A percentile compares a stretch with the other conserved stretches of the same genome.
Evolutionary conservation across 345 rosid species (phyloP).

Genomic region (Linum trigynum): DNA sequence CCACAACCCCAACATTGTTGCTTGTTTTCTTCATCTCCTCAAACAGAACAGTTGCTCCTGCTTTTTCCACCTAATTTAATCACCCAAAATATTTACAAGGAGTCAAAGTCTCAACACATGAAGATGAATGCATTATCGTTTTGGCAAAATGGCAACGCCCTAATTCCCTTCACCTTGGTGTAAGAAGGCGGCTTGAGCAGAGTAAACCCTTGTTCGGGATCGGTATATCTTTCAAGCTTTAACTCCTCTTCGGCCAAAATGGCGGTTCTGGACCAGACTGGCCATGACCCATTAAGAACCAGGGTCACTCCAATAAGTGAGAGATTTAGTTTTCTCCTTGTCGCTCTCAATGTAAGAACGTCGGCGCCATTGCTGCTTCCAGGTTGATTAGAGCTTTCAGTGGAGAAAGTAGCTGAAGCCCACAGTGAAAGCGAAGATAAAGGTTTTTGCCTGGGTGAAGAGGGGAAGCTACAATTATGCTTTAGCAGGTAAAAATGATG

Average conservation of each 20-base stretch:
- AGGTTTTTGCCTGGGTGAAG: background rate
- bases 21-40: slow-evolving; percentile 59
- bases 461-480: background rate
- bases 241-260: slow-evolving; percentile 25
- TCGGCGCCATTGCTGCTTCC: background rate
- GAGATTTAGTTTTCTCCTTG: slow-evolving; percentile 38
- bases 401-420: background rate
- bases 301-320: slow-evolving; percentile 40
- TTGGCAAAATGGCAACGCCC: background rate
- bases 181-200: slow-evolving; percentile 73
- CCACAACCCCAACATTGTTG: slow-evolving; percentile 81
- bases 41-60: slow-evolving; percentile 77
- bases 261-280: slow-evolving; percentile 23
- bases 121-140: too few relatives aligned
- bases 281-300: slow-evolving; percentile 25
- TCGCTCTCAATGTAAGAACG: background rate
- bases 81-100: background rate
- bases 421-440: background rate
- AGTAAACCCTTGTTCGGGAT: slow-evolving; percentile 59
- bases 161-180: slow-evolving; percentile 36
- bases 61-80: slow-evolving; percentile 57
- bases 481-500: too few relatives aligned
- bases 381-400: background rate
- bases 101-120: background rate
- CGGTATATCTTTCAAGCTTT: slow-evolving; percentile 58